A percentile compares a stretch with the other conserved stretches of the same genome.
Conservation (phyloP, 2,329 filamentous ascomycete species). For the Sordariomycetes sp. region DNA sequence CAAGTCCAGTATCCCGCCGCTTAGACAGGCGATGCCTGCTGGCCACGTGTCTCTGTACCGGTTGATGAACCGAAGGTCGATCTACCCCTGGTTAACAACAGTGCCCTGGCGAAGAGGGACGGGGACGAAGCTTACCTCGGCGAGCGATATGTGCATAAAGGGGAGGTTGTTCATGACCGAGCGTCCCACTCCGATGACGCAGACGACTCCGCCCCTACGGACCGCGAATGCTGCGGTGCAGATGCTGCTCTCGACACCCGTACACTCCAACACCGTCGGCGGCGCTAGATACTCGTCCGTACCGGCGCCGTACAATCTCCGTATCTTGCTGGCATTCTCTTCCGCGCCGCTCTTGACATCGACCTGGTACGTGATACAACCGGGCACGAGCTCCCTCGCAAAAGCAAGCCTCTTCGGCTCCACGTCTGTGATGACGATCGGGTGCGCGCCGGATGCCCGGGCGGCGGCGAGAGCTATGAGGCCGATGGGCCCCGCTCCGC, state of each 20-base stretch:
- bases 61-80: slow-evolving; percentile 58
- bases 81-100: slow-evolving; percentile 23
- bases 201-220: slow-evolving; percentile 43
- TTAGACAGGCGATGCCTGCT: slow-evolving; percentile 45
- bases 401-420: slow-evolving; percentile 42
- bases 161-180: slow-evolving; percentile 51
- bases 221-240: slow-evolving; percentile 43
- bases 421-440: slow-evolving; percentile 50
- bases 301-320: slow-evolving; percentile 33
- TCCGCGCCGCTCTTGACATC: slow-evolving; percentile 27
- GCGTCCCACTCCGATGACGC: slow-evolving; percentile 52
- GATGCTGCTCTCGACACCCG: slow-evolving; percentile 50
- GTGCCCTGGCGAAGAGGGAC: too few relatives aligned
- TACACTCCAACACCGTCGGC: slow-evolving; percentile 49
- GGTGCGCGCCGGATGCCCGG: slow-evolving; percentile 47
- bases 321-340: slow-evolving; percentile 36
- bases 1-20: slow-evolving; percentile 45
- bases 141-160: slow-evolving; percentile 52
- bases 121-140: slow-evolving; percentile 21
- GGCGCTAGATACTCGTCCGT: slow-evolving; percentile 41
- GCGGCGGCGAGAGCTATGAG: slow-evolving; percentile 43
- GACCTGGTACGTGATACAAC: slow-evolving; percentile 38
- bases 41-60: slow-evolving; percentile 59
- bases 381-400: slow-evolving; percentile 42
- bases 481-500: slow-evolving; percentile 51